phyloP scores from a whole-genome alignment of 75 land plant genomes.

The Pinus taeda region DNA sequence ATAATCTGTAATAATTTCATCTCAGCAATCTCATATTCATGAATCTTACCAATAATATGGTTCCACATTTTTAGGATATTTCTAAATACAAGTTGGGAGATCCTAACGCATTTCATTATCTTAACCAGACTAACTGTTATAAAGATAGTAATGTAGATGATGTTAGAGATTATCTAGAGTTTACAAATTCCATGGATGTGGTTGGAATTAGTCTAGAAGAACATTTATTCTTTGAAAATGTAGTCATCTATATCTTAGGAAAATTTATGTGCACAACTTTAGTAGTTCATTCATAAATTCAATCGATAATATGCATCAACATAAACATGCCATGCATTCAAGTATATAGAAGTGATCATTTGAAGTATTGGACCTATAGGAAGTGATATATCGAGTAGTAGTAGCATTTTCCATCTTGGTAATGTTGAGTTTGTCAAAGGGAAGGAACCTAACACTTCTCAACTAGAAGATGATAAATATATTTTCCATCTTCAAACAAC shows the following conservation, averaged over 20 bases:
- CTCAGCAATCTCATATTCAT: background rate
- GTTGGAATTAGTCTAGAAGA: constrained; percentile 86
- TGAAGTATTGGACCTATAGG: constrained; percentile 29
- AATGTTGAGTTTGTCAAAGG: constrained; percentile 69
- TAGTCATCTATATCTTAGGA: background rate
- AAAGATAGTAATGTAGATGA: constrained; percentile 78
- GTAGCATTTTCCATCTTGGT: constrained; percentile 71
- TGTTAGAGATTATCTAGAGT: constrained; percentile 74
- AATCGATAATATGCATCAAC: background rate
- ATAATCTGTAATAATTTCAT: background rate
- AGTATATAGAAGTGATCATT: constrained; percentile 1
- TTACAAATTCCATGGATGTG: constrained; percentile 92
- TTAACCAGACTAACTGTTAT: constrained; percentile 79
- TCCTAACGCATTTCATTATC: constrained; percentile 74
- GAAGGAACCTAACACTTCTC: constrained; percentile 62
- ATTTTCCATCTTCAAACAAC: constrained; percentile 69
- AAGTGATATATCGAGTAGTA: constrained; percentile 67
- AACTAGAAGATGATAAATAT: constrained; percentile 65
- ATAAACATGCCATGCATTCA: background rate
- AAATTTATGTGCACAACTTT: background rate
- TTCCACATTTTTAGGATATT: constrained; percentile 47
- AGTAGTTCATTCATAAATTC: background rate
- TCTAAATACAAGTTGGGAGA: constrained; percentile 77
- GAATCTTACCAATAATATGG: background rate
- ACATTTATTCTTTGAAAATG: constrained; percentile 47